These are phyloP conservation scores for Rhinocladiella mackenziei DNA, from an alignment of 2,329 filamentous ascomycete genomes.

Conservation along the genomic window DNA sequence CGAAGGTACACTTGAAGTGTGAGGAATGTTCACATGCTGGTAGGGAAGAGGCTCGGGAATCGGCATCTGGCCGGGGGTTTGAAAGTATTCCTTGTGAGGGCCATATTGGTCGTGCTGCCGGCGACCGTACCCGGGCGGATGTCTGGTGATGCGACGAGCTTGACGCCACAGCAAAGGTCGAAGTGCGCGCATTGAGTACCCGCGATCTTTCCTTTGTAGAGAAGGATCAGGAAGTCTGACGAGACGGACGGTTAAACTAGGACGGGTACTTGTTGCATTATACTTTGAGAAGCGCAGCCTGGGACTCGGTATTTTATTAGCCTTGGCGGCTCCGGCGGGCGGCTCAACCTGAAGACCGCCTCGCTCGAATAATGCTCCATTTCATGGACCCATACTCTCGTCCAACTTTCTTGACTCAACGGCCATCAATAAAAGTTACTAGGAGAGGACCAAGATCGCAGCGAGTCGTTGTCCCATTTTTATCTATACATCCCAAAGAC, in stretches of 20 bases:
- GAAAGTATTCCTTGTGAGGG: constrained; percentile 32
- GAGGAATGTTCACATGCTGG: neutral
- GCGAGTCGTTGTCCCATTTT: too few relatives aligned
- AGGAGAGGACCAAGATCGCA: too few relatives aligned
- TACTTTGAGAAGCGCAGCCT: neutral
- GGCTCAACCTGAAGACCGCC: too few relatives aligned
- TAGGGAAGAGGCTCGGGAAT: constrained; percentile 20
- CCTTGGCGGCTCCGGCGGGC: constrained; percentile 2
- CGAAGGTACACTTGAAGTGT: neutral
- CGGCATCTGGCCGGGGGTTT: constrained; percentile 28
- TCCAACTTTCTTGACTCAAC: too few relatives aligned
- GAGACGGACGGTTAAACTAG: neutral
- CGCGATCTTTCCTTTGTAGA: neutral
- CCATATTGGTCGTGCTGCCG: constrained; percentile 23
- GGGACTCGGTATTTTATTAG: neutral
- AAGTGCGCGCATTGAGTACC: constrained; percentile 20
- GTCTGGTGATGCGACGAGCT: constrained; percentile 6
- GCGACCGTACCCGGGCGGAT: neutral
- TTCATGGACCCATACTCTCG: too few relatives aligned
- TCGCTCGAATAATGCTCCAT: too few relatives aligned
- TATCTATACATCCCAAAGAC: too few relatives aligned
- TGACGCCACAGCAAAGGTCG: constrained; percentile 16
- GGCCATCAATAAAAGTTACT: too few relatives aligned
- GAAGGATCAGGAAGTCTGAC: neutral
- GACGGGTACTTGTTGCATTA: neutral